Evolutionary conservation across 768 basidiomycete species (phyloP).

Genomic region (Tylopilus intermedius): DNA sequence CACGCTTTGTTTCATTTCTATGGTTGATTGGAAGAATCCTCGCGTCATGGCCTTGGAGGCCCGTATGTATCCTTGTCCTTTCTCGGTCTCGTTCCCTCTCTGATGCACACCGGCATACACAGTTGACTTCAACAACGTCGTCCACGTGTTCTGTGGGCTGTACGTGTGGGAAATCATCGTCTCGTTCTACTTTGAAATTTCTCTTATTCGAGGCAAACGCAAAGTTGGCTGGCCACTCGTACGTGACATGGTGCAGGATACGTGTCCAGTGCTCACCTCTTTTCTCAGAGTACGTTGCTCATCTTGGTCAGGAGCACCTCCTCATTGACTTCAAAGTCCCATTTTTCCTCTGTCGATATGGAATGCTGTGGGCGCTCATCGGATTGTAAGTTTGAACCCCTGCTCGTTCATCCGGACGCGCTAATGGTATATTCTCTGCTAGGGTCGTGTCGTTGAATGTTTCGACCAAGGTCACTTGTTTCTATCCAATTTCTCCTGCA

Average conservation of each 20-base stretch:
- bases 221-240: constrained; percentile 69
- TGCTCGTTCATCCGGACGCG: background rate
- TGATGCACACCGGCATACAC: constrained; percentile 2
- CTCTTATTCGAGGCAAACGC: constrained; percentile 52
- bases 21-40: constrained; percentile 26
- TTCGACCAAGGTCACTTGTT: constrained; percentile 27
- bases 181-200: constrained; percentile 66
- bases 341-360: constrained; percentile 69
- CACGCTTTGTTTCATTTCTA: constrained; percentile 14
- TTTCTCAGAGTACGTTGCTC: constrained; percentile 13
- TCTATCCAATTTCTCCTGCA: background rate
- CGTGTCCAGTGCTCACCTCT: constrained; percentile 2
- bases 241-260: constrained; percentile 22
- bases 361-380: constrained; percentile 60
- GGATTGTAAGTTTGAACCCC: constrained; percentile 43
- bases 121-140: constrained; percentile 58
- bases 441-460: constrained; percentile 59
- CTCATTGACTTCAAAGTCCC: constrained; percentile 38
- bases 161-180: constrained; percentile 64
- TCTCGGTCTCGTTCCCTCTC: background rate
- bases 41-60: constrained; percentile 20
- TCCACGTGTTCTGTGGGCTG: constrained; percentile 60
- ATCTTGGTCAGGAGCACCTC: background rate
- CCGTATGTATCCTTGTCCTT: constrained; percentile 14
- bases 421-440: background rate